Base-by-base conservation (phyloP, 257 asterid genomes). In the Solanum ossicruentum region DNA sequence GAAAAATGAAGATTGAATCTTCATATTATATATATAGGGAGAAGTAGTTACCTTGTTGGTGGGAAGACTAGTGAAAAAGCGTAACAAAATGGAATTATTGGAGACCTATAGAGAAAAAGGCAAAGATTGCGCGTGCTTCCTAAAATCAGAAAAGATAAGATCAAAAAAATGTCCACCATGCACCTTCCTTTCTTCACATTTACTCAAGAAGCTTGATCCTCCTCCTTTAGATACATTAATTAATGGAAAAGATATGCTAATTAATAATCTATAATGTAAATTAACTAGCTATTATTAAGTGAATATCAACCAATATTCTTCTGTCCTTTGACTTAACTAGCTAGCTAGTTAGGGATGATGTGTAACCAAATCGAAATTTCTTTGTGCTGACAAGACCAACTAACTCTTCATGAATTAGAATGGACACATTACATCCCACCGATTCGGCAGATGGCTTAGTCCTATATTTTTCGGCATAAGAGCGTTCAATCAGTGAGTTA, bases 41-140 rank as follows among this genome's bases (percentile, higher is more conserved):
- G 65, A 57, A 57, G 18, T 58, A 57, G 18, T 58, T 20, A 9
- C 10, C 1, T 60, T 60, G 15, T 60, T 60, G 85, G 77, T 67
- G 65, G 85, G 85, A 66, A 86, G 88, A 84, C 84, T 67, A 84
- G 85, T 73, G 77, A 54, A 84, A 85, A 85, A 83, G 73, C 28
- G 65, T 78, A 78, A 78, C 54, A 78, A 78, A 8, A 52, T 26
- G 49, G 65, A 78, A 52, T 78, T 52, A 78, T 52, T 52, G 18
- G 21, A 28, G 10, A 54, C 49, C 28, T 78, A 16, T 28, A 20
- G 61, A 43, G 51, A 61, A 43, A 79, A 82, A 78, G 63, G 81
- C 12, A 63, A 70, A 86, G 90, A 88, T 86, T 87, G 90, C 93
- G 93, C 93, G 88, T 90, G 92, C 92, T 60, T 56, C 70, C 86